phyloP scores from a whole-genome alignment of 2,329 filamentous ascomycete genomes.

The Pseudocercospora crystallina region DNA sequence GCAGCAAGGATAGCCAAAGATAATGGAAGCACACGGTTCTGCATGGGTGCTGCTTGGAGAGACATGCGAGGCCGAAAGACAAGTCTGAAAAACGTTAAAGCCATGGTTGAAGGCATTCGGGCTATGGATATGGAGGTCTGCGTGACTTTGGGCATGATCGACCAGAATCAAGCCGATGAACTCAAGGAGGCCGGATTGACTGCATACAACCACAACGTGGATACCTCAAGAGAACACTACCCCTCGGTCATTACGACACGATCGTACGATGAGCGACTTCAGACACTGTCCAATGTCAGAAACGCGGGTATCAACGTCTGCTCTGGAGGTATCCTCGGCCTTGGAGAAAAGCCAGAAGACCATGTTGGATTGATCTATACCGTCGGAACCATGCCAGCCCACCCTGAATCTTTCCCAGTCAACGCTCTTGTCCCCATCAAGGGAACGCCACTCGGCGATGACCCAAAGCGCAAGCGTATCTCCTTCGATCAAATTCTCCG shows the following conservation, averaged over 20 bases:
- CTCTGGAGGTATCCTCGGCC: conserved; percentile 81
- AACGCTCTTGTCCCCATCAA: conserved; percentile 90
- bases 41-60: conserved; percentile 91
- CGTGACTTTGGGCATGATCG: conserved; percentile 93
- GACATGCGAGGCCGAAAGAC: conserved; percentile 92
- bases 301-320: conserved; percentile 88
- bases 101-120: conserved; percentile 80
- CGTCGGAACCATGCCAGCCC: conserved; percentile 73
- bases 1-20: conserved; percentile 75
- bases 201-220: conserved; percentile 92
- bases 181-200: conserved; percentile 81
- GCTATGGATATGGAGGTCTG: conserved; percentile 86
- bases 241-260: conserved; percentile 82
- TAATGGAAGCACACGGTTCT: conserved; percentile 87
- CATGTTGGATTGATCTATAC: conserved; percentile 82
- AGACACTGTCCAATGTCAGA: conserved; percentile 75
- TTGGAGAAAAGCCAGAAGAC: conserved; percentile 77
- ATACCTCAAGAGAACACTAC: conserved; percentile 87
- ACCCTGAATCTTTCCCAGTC: conserved; percentile 88
- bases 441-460: conserved; percentile 78
- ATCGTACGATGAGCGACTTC: conserved; percentile 80
- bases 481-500: conserved; percentile 76
- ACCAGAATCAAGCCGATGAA: conserved; percentile 71
- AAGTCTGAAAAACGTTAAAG: conserved; percentile 76
- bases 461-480: conserved; percentile 56